A percentile compares a stretch with the other conserved stretches of the same genome.
phyloP scores from a whole-genome alignment of 257 asterid genomes.

The Salvia miltiorrhiza region DNA sequence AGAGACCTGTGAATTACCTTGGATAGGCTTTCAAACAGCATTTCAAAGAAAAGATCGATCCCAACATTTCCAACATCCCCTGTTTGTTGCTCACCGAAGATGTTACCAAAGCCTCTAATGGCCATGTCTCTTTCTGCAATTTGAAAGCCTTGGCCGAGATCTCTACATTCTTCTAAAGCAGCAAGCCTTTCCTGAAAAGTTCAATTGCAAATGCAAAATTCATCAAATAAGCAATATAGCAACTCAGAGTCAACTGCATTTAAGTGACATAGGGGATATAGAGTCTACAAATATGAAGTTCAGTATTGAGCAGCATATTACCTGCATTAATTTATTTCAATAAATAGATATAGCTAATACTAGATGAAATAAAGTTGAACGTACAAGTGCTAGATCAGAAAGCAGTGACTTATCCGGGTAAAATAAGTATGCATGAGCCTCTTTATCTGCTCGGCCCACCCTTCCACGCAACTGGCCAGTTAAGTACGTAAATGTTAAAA shows the following conservation, averaged over 20 bases:
- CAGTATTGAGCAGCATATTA: background rate
- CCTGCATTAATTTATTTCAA: background rate
- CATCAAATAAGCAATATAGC: constrained; percentile 7
- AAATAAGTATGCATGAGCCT: constrained; percentile 91
- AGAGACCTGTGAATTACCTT: constrained; percentile 48
- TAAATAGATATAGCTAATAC: constrained; percentile 17
- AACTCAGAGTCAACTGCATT: constrained; percentile 8
- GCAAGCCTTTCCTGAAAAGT: constrained; percentile 79
- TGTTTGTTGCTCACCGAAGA: constrained; percentile 97
- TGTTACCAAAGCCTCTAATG: constrained; percentile 96
- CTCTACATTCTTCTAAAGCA: constrained; percentile 92
- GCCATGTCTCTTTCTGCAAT: constrained; percentile 99
- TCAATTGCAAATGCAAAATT: constrained; percentile 28
- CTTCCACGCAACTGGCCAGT: constrained; percentile 87
- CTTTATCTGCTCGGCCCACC: constrained; percentile 98
- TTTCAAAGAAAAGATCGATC: constrained; percentile 97
- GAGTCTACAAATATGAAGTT: constrained; percentile 3
- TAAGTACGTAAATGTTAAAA: constrained; percentile 15
- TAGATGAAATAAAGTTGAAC: constrained; percentile 32
- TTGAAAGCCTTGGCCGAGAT: constrained; percentile 96
- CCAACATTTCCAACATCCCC: constrained; percentile 99
- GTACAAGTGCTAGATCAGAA: constrained; percentile 85
- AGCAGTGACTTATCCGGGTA: constrained; percentile 89
- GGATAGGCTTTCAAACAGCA: constrained; percentile 96
- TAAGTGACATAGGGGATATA: constrained; percentile 4